Base-by-base conservation (phyloP, 2,329 filamentous ascomycete genomes). In the Simplicillium aogashimaense region DNA sequence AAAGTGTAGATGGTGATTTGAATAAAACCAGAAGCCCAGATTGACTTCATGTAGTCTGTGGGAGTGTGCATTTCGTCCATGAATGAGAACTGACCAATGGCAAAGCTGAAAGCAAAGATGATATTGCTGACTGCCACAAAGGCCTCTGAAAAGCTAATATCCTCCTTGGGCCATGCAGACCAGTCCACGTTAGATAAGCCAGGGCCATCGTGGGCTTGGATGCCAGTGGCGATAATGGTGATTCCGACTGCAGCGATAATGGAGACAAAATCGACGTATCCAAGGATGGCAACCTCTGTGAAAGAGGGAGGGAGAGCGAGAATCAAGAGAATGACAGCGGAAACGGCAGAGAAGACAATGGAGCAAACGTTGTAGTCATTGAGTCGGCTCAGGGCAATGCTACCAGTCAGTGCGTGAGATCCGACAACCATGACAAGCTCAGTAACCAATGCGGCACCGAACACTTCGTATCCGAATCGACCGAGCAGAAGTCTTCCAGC, bases 381-480 rank as follows among this genome's bases (percentile, higher is more conserved):
- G 40, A 83, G 60, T 17, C 66, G 72, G 47, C 77, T 78, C 56
- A 82, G 70, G 47, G 78, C 78, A 48, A 83, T 76, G 17, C 67
- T 69, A 48, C 81, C 82, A 0, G 77, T 80, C 42, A 83, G 63
- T 29, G 81, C 62, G 55, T 85, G 81, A 16, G 76, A 78, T n/a
- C 70, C 75, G 63, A 78, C 75, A 52, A 80, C 69, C 60, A 83
- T 81, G 35, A 81, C 57, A n/a, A 83, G 62, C 55, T 81, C 74
- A 13, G 81, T 54, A 10, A 70, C 59, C 49, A 78, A 74, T 33
- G 67, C 72, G 36, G 64, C 54, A 14, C 74, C 75, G 38, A 80
- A 61, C 35, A 83, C 47, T 49, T 79, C 73, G 41, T 72, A 69
- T 0, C 74, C 76, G 20, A 71, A 59, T 13, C 57, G 60, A 3